phyloP scores from a whole-genome alignment of 139 green algal genomes.

The Chlamydomonas sp. region DNA sequence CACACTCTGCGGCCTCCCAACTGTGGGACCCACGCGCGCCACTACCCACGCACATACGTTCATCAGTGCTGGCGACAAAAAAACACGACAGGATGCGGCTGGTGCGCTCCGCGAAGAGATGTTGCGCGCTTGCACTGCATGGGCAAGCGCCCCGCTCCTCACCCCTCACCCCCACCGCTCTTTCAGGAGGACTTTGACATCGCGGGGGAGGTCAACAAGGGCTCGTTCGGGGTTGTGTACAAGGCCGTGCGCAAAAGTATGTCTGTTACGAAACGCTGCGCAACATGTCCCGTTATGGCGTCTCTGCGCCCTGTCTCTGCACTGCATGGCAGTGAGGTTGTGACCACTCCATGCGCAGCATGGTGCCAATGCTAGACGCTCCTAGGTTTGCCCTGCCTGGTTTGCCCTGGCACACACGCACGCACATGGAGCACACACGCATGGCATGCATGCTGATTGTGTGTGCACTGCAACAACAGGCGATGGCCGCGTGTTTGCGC shows the following conservation, averaged over 20 bases:
- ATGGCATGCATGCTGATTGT: no score
- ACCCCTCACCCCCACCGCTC: no score
- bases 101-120: background rate
- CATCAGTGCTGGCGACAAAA: no score
- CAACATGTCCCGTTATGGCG: no score
- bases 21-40: no score
- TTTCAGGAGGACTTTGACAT: constrained; percentile 52
- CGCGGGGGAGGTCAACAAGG: constrained; percentile 38
- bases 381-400: background rate
- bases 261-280: no score
- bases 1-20: no score
- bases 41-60: no score
- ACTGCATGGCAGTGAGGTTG: constrained; percentile 5
- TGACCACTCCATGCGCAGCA: background rate
- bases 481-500: constrained; percentile 45
- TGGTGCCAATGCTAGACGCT: background rate
- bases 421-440: background rate
- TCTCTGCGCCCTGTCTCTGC: no score
- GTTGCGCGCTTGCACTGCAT: background rate
- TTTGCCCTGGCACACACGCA: background rate
- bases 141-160: no score
- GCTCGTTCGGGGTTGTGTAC: constrained; percentile 57
- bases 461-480: no score
- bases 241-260: constrained; percentile 35
- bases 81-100: background rate